Percentiles rank a stretch among this genome's conserved stretches.
Evolutionary conservation across 495 filamentous ascomycete species (phyloP).

Genomic region (Penicilliopsis zonata): DNA sequence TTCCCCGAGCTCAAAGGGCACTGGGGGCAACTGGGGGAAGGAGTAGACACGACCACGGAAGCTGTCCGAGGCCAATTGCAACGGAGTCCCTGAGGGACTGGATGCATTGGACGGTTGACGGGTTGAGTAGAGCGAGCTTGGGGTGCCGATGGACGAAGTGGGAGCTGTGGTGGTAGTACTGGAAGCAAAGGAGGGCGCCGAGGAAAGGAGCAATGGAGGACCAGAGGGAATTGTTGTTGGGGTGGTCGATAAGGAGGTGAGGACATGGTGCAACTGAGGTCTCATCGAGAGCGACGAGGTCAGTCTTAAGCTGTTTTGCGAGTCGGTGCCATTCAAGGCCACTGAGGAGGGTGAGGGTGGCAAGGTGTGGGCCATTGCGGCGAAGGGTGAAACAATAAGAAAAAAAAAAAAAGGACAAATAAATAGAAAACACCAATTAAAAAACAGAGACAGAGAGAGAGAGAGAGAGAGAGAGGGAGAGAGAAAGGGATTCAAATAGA

Average conservation of each 20-base stretch:
- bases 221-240: constrained; percentile 17
- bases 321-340: constrained; percentile 30
- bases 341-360: constrained; percentile 27
- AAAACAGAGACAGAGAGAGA: too few species aligned
- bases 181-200: constrained; percentile 18
- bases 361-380: constrained; percentile 32
- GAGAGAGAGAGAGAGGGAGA: too few species aligned
- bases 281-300: constrained; percentile 22
- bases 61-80: constrained; percentile 39
- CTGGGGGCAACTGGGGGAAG: constrained; percentile 23
- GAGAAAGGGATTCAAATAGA: too few species aligned
- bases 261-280: constrained; percentile 28
- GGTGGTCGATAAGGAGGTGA: too few species aligned
- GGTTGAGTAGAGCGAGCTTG: constrained; percentile 18
- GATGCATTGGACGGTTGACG: constrained; percentile 26
- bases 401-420: too few species aligned
- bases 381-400: too few species aligned
- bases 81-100: constrained; percentile 37
- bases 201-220: constrained; percentile 12
- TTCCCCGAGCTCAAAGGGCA: constrained; percentile 43
- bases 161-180: constrained; percentile 18
- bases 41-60: constrained; percentile 30
- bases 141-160: too few species aligned
- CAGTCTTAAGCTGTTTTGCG: constrained; percentile 29
- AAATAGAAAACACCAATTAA: too few species aligned